A percentile compares a stretch with the other conserved stretches of the same genome.
phyloP scores from a whole-genome alignment of 2,329 filamentous ascomycete species.

The Scytalidium sp. region DNA sequence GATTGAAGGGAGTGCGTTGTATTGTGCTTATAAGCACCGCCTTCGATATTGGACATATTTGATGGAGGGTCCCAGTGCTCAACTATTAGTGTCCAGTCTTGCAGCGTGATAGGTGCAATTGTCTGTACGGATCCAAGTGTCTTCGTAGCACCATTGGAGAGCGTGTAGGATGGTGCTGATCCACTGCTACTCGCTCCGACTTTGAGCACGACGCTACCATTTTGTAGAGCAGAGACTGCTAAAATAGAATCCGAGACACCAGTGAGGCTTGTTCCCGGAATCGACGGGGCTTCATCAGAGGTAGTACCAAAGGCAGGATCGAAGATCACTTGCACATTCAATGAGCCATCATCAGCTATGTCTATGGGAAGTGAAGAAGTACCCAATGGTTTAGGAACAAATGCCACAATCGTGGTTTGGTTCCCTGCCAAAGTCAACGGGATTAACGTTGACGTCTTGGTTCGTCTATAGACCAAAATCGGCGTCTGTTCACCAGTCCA shows the following conservation, averaged over 20 bases:
- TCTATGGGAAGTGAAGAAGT: no score
- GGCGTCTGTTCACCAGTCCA: conserved; percentile 37
- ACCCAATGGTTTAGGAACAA: conserved; percentile 15
- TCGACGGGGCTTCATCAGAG: no score
- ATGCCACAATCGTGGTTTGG: conserved; percentile 37
- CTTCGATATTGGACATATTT: conserved; percentile 25
- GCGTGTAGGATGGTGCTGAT: neutral
- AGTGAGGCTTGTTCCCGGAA: neutral
- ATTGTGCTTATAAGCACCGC: conserved; percentile 23
- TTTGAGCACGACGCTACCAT: neutral
- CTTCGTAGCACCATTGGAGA: neutral
- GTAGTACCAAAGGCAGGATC: no score
- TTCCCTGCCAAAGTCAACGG: conserved; percentile 34
- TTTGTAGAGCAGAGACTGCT: neutral
- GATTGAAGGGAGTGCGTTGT: conserved; percentile 26
- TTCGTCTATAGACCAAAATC: conserved; percentile 30
- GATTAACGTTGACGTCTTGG: conserved; percentile 25
- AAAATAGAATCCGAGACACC: neutral
- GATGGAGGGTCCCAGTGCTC: conserved; percentile 36
- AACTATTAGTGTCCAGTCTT: conserved; percentile 32
- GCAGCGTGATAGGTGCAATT: conserved; percentile 19
- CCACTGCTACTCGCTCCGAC: neutral
- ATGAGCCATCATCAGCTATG: no score
- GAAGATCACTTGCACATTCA: no score
- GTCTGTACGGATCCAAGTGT: neutral